These are phyloP conservation scores for Ilex paraguariensis DNA, from an alignment of 305 asterid genomes.

Conservation along the genomic window DNA sequence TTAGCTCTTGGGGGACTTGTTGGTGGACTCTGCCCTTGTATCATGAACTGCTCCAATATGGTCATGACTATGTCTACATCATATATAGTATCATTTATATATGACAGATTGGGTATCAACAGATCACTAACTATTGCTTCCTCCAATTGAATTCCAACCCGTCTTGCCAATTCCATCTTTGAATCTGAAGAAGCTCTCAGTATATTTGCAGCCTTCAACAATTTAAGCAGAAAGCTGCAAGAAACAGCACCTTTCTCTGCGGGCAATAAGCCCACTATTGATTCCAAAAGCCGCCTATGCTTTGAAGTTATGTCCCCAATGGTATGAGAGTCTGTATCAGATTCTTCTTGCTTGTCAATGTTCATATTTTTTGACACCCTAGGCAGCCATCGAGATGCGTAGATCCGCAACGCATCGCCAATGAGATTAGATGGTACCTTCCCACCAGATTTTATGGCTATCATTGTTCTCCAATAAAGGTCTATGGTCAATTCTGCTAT, in stretches of 20 bases:
- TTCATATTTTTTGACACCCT: neutral
- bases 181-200: constrained; percentile 11
- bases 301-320: constrained; percentile 1
- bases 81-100: constrained; percentile 24
- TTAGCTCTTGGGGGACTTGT: constrained; percentile 55
- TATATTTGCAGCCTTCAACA: constrained; percentile 16
- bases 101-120: constrained; percentile 38
- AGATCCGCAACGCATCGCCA: constrained; percentile 15
- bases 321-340: neutral
- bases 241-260: constrained; percentile 16
- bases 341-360: neutral
- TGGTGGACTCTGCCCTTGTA: constrained; percentile 75
- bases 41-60: constrained; percentile 68
- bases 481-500: constrained; percentile 18
- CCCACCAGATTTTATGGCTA: constrained; percentile 19
- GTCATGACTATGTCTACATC: constrained; percentile 64
- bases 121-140: constrained; percentile 18
- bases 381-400: constrained; percentile 19
- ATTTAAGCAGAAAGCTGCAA: constrained; percentile 15
- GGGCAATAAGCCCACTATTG: constrained; percentile 17
- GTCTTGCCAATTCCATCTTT: constrained; percentile 15
- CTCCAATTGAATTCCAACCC: constrained; percentile 16
- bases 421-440: constrained; percentile 15
- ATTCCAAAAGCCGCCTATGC: constrained; percentile 11
- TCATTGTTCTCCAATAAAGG: constrained; percentile 19